Evolutionary conservation across 768 basidiomycete genomes (phyloP), one percentile per base, ranked within the genome.

Genomic region (Holtermanniella nyarrowii): DNA sequence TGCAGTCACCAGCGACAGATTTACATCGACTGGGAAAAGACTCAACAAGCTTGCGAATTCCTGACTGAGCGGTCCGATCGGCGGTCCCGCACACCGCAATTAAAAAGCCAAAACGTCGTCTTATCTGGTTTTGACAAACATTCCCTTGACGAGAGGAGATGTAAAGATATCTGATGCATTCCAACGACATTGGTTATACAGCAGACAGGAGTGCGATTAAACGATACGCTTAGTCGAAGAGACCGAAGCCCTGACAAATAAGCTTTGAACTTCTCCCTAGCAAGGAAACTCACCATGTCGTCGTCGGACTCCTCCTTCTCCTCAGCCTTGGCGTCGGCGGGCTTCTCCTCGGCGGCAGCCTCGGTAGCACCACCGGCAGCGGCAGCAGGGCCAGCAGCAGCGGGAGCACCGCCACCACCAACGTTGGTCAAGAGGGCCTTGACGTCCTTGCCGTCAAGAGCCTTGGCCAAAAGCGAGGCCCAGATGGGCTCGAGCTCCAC

Each of bases 391-490:
- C 73, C 79, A 55, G 65, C 78, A 49, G 80, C 81, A 49, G 82
- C 85, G 45, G 88, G 84, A 62, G 82, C 87, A 56, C 88, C 90
- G 56, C 91, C 89, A 50, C 87, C 77, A 58, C 93, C 91, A 57
- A 99, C 89, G 78, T 88, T 93, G 57, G 86, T 85, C 59, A 99
- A 80, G 48, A 97, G 79, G 42, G 91, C 89, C 76, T 88, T 96
- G 67, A 99, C 81, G 77, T 97, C 82, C 80, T 93, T 95, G 68
- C 91, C 93, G 76, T 93, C 90, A 49, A 99, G 83, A 27, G 95
- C 93, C 75, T 95, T 97, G 57, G 93, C 86, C 69, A 99, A 87
- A 65, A 99, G 85, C 13, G 84, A 75, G 53, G 90, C 90, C 95
- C 95, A 97, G 77, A 99, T 97, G 52, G 91, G 80, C 75, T 97